A percentile compares a stretch with the other conserved stretches of the same genome.
phyloP scores from a whole-genome alignment of 345 rosid species.

The Diplotaxis tenuifolia region DNA sequence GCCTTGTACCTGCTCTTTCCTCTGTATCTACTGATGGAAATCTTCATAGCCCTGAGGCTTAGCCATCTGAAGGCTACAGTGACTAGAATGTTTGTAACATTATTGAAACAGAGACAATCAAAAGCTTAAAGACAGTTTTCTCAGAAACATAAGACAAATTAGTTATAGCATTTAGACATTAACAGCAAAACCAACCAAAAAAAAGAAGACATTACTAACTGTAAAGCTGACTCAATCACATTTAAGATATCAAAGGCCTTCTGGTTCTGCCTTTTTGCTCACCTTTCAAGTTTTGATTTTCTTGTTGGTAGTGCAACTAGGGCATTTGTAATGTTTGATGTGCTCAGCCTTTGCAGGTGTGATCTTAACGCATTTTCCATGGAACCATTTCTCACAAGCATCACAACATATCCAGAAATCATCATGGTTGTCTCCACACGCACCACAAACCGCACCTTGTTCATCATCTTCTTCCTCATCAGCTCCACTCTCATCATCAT shows the following conservation, averaged over 20 bases:
- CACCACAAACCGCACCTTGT: conserved; percentile 40
- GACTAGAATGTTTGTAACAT: not conserved
- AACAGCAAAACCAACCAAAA: conserved; percentile 6
- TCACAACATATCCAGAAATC: conserved; percentile 43
- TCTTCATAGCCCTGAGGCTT: not conserved
- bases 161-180: conserved; percentile 26
- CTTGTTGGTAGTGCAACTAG: conserved; percentile 39
- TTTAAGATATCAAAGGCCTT: conserved; percentile 25
- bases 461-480: conserved; percentile 41
- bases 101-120: not conserved
- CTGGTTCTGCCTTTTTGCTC: conserved; percentile 15
- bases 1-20: conserved; percentile 1
- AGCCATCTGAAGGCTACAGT: conserved; percentile 2
- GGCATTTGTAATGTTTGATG: conserved; percentile 43
- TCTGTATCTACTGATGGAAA: not conserved
- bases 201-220: conserved; percentile 15
- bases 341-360: conserved; percentile 41
- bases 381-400: conserved; percentile 41
- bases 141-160: conserved; percentile 25
- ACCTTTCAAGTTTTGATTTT: conserved; percentile 28
- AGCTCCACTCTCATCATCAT: conserved; percentile 37
- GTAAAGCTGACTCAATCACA: conserved; percentile 27
- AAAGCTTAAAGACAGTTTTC: conserved; percentile 21
- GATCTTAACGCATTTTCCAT: conserved; percentile 40
- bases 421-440: conserved; percentile 40